These are phyloP conservation scores for Microsporum audouinii DNA, from an alignment of 2,329 filamentous ascomycete species.

Conservation along the genomic window DNA sequence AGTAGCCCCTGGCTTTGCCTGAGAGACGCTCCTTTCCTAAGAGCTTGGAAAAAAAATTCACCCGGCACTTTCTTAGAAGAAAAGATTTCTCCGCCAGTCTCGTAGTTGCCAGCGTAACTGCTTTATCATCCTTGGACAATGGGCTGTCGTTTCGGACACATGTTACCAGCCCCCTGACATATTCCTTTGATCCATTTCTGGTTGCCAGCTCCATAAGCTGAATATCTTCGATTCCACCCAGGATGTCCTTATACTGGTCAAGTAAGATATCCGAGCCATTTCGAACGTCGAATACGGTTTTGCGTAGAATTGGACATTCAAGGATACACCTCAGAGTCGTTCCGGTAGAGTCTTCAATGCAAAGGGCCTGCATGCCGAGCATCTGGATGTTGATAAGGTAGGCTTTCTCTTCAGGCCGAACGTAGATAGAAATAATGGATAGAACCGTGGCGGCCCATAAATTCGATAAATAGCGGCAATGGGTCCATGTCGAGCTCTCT, in stretches of 20 bases:
- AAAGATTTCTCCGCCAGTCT: not conserved
- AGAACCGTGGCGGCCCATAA: conserved; percentile 40
- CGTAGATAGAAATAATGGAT: conserved; percentile 36
- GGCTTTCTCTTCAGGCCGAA: conserved; percentile 20
- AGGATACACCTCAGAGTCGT: conserved; percentile 33
- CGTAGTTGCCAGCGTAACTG: not conserved
- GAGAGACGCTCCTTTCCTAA: not conserved
- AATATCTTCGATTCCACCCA: conserved; percentile 41
- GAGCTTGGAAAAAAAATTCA: not conserved
- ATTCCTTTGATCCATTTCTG: conserved; percentile 16
- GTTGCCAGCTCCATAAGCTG: conserved; percentile 46
- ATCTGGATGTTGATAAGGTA: conserved; percentile 39
- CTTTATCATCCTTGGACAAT: not conserved
- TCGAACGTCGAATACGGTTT: conserved; percentile 49
- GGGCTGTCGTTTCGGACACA: conserved; percentile 25
- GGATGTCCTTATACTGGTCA: conserved; percentile 32
- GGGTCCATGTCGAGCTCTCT: conserved; percentile 8
- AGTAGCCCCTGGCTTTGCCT: conserved; percentile 29
- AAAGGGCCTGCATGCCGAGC: conserved; percentile 32
- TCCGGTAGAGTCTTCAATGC: conserved; percentile 19
- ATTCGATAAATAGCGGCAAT: conserved; percentile 38
- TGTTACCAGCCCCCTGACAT: conserved; percentile 28
- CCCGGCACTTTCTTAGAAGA: not conserved
- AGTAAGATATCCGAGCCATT: conserved; percentile 48
- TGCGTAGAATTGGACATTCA: conserved; percentile 34